These are phyloP conservation scores for Gossypium australe DNA, from an alignment of 345 rosid species.

Conservation along the genomic window DNA sequence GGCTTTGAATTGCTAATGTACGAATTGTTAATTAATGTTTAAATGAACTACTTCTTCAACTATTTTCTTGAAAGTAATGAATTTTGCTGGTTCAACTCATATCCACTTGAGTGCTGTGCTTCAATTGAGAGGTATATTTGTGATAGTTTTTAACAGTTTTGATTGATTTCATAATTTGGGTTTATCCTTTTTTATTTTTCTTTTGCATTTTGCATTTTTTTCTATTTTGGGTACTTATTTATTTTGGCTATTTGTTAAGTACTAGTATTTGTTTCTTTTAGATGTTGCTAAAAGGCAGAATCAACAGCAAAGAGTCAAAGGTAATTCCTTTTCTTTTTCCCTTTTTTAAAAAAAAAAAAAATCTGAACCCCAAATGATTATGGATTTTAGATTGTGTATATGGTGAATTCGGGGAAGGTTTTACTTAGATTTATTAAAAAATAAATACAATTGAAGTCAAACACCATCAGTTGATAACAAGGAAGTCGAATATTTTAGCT, in stretches of 20 bases:
- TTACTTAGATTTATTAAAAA: neutral
- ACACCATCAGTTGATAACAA: neutral
- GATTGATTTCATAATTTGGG: neutral
- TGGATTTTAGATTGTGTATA: neutral
- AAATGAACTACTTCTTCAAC: neutral
- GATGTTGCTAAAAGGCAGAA: neutral
- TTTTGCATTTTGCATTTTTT: too few species aligned
- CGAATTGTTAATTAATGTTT: neutral
- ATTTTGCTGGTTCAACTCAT: neutral
- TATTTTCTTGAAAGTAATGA: neutral
- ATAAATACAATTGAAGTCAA: neutral
- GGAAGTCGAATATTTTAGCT: constrained; percentile 2
- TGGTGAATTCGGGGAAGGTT: neutral
- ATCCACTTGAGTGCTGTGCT: neutral
- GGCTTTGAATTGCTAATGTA: neutral
- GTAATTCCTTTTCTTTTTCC: neutral
- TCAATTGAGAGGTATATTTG: neutral
- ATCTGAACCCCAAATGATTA: neutral
- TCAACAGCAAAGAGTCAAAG: neutral
- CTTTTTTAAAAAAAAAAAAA: neutral
- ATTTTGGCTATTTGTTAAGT: neutral
- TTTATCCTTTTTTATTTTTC: neutral
- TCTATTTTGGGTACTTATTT: neutral
- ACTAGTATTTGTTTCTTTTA: neutral
- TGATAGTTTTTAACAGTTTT: neutral